phyloP scores from a whole-genome alignment of 1,139 yeast genomes.

The Lodderomyces parapsilosis region DNA sequence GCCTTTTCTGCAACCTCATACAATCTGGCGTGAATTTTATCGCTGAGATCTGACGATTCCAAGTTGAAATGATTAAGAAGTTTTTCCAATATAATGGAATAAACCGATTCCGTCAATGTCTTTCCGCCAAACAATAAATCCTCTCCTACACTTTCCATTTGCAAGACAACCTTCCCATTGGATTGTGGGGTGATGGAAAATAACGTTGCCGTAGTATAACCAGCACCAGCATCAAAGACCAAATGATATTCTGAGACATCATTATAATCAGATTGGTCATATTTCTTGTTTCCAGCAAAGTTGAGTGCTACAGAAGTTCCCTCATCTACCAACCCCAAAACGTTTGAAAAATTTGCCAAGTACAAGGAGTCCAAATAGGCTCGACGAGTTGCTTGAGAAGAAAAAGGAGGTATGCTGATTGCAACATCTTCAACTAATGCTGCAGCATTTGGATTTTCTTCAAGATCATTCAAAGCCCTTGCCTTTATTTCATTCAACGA shows the following conservation, averaged over 20 bases:
- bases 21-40: slow-evolving; percentile 64
- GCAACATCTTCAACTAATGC: slow-evolving; percentile 60
- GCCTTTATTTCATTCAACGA: slow-evolving; percentile 60
- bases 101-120: slow-evolving; percentile 62
- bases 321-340: slow-evolving; percentile 76
- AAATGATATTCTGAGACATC: slow-evolving; percentile 57
- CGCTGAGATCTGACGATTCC: slow-evolving; percentile 36
- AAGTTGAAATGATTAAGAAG: slow-evolving; percentile 49
- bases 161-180: slow-evolving; percentile 41
- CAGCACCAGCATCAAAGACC: slow-evolving; percentile 91
- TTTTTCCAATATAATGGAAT: slow-evolving; percentile 56
- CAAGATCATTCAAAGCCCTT: slow-evolving; percentile 55
- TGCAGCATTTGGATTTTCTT: slow-evolving; percentile 30
- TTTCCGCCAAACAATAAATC: slow-evolving; percentile 75
- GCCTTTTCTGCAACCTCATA: slow-evolving; percentile 86
- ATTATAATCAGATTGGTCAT: slow-evolving; percentile 35
- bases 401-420: slow-evolving; percentile 75
- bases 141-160: slow-evolving; percentile 70
- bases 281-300: slow-evolving; percentile 54
- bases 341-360: slow-evolving; percentile 61
- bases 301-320: slow-evolving; percentile 89
- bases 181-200: slow-evolving; percentile 58
- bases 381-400: slow-evolving; percentile 60
- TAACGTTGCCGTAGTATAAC: slow-evolving; percentile 83
- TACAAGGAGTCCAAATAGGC: slow-evolving; percentile 74